Base-by-base conservation (phyloP, 768 basidiomycete genomes). In the Chalciporus chontae region DNA sequence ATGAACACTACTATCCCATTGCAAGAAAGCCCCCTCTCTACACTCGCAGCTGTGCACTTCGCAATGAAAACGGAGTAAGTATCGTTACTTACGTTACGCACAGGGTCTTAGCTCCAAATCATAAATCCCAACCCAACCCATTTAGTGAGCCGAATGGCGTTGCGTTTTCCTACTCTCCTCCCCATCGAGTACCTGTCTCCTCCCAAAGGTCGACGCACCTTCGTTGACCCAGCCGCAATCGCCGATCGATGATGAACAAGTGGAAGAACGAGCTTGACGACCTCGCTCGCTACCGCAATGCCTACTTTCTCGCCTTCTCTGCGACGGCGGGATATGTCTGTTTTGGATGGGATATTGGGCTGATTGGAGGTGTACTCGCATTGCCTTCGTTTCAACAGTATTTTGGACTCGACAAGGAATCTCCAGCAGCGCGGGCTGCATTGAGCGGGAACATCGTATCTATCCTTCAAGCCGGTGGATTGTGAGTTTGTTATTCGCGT, bases 381-480 rank as follows among this genome's bases (percentile, higher is more conserved):
- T 54, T 72, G n/a, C 65, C 66, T 29, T 70, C 70, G 17, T 72
- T 72, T 52, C 54, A 63, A 57, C 49, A 61, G 40, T 70, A 69
- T 40, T 72, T 72, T 32, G 69, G 62, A 17, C 53, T 72, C 17
- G 52, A 67, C 15, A 50, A 61, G 18, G 52, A 61, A 32, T 59
- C 67, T 17, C 40, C 53, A n/a, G 41, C 53, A 23, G 57, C 63
- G 8, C 40, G 45, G 5, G 69, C 70, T 3, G 47, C 58, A 19
- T 50, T 73, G 40, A 64, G 49, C 19, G 72, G 71, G 3, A 70
- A 71, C 47, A 67, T 74, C 38, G 73, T 73, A 2, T 65, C 73
- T 23, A 53, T 73, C 3, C 51, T 73, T 13, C 71, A 70, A 32
- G 71, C 61, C 2, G 70, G 71, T 3, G 69, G 64, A 47, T 62